These are phyloP conservation scores for Pleurostoma richardsiae DNA, from an alignment of 2,329 filamentous ascomycete species.

Conservation along the genomic window DNA sequence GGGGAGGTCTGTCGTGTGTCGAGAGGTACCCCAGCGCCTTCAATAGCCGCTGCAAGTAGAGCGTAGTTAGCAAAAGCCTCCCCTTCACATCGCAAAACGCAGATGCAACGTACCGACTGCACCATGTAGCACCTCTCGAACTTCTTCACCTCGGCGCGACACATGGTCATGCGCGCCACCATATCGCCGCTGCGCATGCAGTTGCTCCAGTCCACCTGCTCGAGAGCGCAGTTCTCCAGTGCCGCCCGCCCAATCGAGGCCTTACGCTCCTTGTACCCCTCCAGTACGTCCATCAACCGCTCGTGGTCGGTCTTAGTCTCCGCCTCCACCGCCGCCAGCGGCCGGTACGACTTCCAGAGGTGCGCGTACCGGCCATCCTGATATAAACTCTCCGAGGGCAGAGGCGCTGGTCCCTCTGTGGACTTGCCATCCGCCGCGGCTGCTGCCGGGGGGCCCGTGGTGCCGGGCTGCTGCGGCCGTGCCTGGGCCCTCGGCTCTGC, in stretches of 20 bases:
- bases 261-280: slow-evolving; percentile 79
- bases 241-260: slow-evolving; percentile 73
- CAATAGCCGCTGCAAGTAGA: slow-evolving; percentile 66
- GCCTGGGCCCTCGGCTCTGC: neutral
- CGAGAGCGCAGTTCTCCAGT: slow-evolving; percentile 87
- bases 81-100: neutral
- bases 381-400: slow-evolving; percentile 48
- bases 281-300: slow-evolving; percentile 72
- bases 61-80: neutral
- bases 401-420: slow-evolving; percentile 10
- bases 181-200: slow-evolving; percentile 74
- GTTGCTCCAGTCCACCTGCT: slow-evolving; percentile 75
- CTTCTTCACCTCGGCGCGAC: slow-evolving; percentile 66
- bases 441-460: slow-evolving; percentile 3
- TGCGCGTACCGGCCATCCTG: slow-evolving; percentile 68
- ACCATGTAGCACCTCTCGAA: slow-evolving; percentile 87
- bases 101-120: slow-evolving; percentile 59
- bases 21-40: slow-evolving; percentile 85
- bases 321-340: slow-evolving; percentile 64
- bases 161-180: slow-evolving; percentile 71
- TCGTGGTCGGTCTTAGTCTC: slow-evolving; percentile 72
- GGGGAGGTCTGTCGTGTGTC: slow-evolving; percentile 55
- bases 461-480: slow-evolving; percentile 1
- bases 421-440: slow-evolving; percentile 6
- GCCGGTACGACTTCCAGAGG: slow-evolving; percentile 87